These are phyloP conservation scores for Strigomonas culicis DNA, from an alignment of 208 protist genomes.

Conservation along the genomic window DNA sequence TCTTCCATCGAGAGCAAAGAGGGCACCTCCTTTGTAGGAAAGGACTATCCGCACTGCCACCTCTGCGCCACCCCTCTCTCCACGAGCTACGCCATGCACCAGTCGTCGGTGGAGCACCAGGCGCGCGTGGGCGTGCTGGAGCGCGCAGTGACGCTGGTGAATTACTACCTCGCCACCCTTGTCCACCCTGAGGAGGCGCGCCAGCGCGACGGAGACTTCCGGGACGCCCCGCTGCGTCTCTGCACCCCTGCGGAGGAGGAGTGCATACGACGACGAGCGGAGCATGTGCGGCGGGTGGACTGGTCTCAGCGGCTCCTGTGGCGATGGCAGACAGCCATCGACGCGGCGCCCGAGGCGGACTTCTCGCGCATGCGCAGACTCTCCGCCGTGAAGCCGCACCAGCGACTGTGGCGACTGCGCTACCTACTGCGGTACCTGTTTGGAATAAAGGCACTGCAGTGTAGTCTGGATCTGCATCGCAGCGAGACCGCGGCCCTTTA, in stretches of 20 bases:
- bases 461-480: no score
- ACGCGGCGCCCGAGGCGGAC: not conserved
- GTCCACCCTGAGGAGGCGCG: constrained; percentile 2
- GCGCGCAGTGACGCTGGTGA: constrained; percentile 31
- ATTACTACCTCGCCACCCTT: constrained; percentile 24
- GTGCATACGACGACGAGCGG: constrained; percentile 9
- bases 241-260: not conserved
- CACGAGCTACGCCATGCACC: constrained; percentile 36
- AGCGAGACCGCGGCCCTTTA: constrained; percentile 32
- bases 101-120: constrained; percentile 32
- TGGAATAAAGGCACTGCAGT: constrained; percentile 19
- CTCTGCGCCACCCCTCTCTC: constrained; percentile 34
- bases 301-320: constrained; percentile 27
- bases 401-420: constrained; percentile 30
- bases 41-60: constrained; percentile 19
- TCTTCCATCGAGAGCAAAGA: not conserved
- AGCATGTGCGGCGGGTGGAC: constrained; percentile 18
- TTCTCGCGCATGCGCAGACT: constrained; percentile 29
- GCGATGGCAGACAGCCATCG: constrained; percentile 48
- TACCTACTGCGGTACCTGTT: constrained; percentile 33
- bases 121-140: constrained; percentile 55
- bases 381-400: constrained; percentile 7
- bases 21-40: not conserved
- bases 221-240: not conserved
- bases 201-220: no score